A percentile compares a stretch with the other conserved stretches of the same genome.
Evolutionary conservation across 208 protist species (phyloP).

Genomic region (Sergeia podlipaevii): DNA sequence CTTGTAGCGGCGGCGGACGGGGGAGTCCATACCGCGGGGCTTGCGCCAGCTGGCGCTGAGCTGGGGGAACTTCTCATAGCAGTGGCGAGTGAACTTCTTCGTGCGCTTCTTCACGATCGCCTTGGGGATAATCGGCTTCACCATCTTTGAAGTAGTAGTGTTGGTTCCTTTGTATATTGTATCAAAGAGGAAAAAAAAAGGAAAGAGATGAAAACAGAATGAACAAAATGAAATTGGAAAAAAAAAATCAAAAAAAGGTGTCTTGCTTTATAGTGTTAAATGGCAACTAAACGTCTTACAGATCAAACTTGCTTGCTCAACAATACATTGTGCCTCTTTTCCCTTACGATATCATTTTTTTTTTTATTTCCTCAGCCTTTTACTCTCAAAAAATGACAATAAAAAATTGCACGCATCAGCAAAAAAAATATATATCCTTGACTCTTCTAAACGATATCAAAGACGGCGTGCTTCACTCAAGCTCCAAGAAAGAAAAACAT

Average conservation of each 20-base stretch:
- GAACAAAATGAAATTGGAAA: too few relatives aligned
- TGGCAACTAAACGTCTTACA: background rate
- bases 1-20: slow-evolving; percentile 97
- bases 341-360: too few relatives aligned
- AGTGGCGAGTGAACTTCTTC: slow-evolving; percentile 96
- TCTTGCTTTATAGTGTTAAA: background rate
- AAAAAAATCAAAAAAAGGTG: slow-evolving; percentile 4
- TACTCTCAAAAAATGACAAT: slow-evolving; percentile 7
- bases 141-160: slow-evolving; percentile 58
- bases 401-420: slow-evolving; percentile 3
- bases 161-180: background rate
- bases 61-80: slow-evolving; percentile 93
- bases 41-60: slow-evolving; percentile 96
- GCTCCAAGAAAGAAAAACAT: too few relatives aligned
- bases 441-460: background rate
- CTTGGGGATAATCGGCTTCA: slow-evolving; percentile 90
- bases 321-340: too few relatives aligned
- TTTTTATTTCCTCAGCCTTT: too few relatives aligned
- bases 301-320: background rate
- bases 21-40: slow-evolving; percentile 98
- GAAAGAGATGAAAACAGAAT: background rate
- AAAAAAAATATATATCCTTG: slow-evolving; percentile 6
- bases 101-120: slow-evolving; percentile 98
- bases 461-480: too few relatives aligned
- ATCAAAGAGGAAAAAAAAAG: background rate